Conservation (phyloP, 2,329 filamentous ascomycete genomes). For the Albophoma yamanashiensis region DNA sequence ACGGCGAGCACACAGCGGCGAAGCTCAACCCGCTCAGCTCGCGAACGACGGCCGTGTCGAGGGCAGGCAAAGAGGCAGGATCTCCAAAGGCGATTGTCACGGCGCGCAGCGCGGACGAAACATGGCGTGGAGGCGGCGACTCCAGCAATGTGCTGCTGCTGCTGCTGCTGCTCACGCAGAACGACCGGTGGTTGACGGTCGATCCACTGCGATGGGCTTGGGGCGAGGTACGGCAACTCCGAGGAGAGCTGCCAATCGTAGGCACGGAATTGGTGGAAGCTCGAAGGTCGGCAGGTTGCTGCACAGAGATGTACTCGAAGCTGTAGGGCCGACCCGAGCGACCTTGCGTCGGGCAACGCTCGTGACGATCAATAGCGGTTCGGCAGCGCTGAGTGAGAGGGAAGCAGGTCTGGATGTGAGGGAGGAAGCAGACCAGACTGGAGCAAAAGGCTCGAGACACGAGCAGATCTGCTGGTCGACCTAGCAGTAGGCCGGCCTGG, state of each 20-base stretch:
- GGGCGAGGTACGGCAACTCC: background rate
- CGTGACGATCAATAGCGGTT: background rate
- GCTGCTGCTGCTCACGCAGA: background rate
- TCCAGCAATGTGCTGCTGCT: background rate
- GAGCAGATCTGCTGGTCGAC: background rate
- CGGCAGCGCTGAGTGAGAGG: background rate
- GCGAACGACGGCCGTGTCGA: background rate
- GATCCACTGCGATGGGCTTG: background rate
- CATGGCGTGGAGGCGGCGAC: background rate
- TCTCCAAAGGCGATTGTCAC: background rate
- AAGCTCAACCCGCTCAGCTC: background rate
- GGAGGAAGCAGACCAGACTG: background rate
- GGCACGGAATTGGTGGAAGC: background rate
- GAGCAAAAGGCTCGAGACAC: background rate
- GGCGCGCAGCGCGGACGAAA: constrained; percentile 1
- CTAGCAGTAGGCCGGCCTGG: background rate
- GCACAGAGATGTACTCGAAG: background rate
- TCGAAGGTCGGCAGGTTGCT: background rate
- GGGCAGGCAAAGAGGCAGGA: constrained; percentile 1
- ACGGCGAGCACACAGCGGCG: background rate
- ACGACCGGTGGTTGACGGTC: background rate
- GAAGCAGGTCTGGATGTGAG: background rate
- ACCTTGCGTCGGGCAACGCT: background rate
- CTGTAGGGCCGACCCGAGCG: background rate
- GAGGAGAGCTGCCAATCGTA: background rate